These are phyloP conservation scores for Hypoxylon lienhwacheense DNA, from an alignment of 495 filamentous ascomycete genomes.

Conservation along the genomic window DNA sequence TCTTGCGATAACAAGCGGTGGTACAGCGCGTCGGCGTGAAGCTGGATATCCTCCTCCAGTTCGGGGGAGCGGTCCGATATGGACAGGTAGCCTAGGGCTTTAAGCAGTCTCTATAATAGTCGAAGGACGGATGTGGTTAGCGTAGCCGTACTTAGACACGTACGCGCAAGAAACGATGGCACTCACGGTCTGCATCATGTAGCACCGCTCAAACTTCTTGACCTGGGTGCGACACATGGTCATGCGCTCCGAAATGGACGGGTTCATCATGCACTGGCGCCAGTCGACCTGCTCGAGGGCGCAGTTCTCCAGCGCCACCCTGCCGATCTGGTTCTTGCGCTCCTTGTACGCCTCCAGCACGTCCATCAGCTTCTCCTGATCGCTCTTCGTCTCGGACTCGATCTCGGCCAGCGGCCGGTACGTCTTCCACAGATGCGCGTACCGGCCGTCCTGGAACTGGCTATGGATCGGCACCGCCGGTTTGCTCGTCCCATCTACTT, in stretches of 20 bases:
- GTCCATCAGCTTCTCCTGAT: slow-evolving; percentile 71
- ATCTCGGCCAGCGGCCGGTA: slow-evolving; percentile 70
- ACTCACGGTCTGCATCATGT: slow-evolving; percentile 75
- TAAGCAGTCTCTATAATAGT: slow-evolving; percentile 69
- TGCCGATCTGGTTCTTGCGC: slow-evolving; percentile 73
- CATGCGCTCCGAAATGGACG: slow-evolving; percentile 59
- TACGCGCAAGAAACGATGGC: background rate
- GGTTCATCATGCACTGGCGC: slow-evolving; percentile 71
- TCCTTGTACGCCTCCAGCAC: slow-evolving; percentile 83
- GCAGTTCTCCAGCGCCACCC: slow-evolving; percentile 91
- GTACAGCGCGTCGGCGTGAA: slow-evolving; percentile 90
- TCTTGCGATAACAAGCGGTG: slow-evolving; percentile 83
- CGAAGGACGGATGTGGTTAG: background rate
- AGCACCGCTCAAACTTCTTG: slow-evolving; percentile 73
- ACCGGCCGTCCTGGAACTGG: slow-evolving; percentile 75
- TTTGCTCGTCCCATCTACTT: background rate
- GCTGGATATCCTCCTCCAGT: slow-evolving; percentile 86
- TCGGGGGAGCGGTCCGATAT: slow-evolving; percentile 62
- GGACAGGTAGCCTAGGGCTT: slow-evolving; percentile 85
- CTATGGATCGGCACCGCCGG: slow-evolving; percentile 41
- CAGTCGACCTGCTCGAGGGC: slow-evolving; percentile 77
- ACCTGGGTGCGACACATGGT: slow-evolving; percentile 78
- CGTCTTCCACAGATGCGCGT: slow-evolving; percentile 89
- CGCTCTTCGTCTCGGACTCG: slow-evolving; percentile 64
- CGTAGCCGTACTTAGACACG: background rate